Conservation (phyloP, 2,329 filamentous ascomycete genomes). For the Exophiala sp. region DNA sequence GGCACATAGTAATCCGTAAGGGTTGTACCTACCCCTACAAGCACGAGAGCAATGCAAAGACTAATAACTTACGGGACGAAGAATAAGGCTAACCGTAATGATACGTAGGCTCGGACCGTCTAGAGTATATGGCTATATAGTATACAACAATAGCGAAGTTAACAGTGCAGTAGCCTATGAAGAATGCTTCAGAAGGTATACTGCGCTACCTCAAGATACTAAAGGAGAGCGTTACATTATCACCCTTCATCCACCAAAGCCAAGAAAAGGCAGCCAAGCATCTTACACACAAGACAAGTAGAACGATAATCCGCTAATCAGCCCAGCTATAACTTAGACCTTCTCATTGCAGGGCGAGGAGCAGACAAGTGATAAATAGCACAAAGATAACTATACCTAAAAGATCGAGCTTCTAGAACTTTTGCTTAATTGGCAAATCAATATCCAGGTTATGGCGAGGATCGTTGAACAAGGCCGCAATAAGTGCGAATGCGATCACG, state of each 20-base stretch:
- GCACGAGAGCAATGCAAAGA: constrained; percentile 4
- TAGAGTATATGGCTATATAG: constrained; percentile 38
- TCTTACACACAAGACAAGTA: constrained; percentile 32
- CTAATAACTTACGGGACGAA: constrained; percentile 14
- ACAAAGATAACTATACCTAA: constrained; percentile 35
- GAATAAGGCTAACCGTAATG: constrained; percentile 9
- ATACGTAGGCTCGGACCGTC: constrained; percentile 25
- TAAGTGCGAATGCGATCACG: constrained; percentile 28
- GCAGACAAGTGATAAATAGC: constrained; percentile 30
- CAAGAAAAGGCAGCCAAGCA: constrained; percentile 30
- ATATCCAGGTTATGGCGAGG: constrained; percentile 13
- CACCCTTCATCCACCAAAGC: constrained; percentile 32
- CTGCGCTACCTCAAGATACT: constrained; percentile 33
- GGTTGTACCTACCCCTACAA: constrained; percentile 4
- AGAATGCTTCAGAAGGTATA: constrained; percentile 12
- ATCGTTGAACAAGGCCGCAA: constrained; percentile 29
- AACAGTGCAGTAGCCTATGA: constrained; percentile 11
- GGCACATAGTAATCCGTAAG: constrained; percentile 13
- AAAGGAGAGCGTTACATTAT: constrained; percentile 34
- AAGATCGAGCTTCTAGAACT: constrained; percentile 34
- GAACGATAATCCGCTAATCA: constrained; percentile 30
- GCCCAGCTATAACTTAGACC: constrained; percentile 36
- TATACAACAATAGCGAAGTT: constrained; percentile 14
- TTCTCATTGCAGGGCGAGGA: constrained; percentile 34
- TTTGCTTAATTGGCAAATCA: constrained; percentile 27